Percentiles rank a stretch among this genome's conserved stretches.
Conservation (phyloP, 2,329 filamentous ascomycete genomes). For the Parastagonospora avenae region DNA sequence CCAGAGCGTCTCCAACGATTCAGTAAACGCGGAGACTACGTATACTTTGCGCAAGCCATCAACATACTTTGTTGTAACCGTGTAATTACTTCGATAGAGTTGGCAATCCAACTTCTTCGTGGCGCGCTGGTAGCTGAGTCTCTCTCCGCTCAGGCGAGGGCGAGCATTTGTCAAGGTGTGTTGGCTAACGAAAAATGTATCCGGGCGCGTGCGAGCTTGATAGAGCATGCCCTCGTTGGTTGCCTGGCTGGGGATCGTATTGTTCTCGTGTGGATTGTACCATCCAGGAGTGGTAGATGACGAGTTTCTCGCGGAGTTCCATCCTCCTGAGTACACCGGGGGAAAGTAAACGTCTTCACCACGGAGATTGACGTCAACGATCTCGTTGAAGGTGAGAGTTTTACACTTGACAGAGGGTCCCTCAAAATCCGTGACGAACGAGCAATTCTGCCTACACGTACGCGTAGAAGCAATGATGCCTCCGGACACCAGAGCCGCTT, state of each 20-base stretch:
- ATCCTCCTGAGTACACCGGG: neutral
- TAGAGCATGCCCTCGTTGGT: neutral
- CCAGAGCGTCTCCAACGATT: neutral
- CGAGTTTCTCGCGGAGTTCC: neutral
- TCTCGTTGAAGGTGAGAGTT: neutral
- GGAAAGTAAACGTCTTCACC: neutral
- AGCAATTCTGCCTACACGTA: constrained; percentile 5
- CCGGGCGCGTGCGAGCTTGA: neutral
- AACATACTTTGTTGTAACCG: neutral
- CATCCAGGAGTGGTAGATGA: neutral
- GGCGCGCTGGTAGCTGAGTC: neutral
- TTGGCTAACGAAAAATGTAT: neutral
- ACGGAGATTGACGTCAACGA: neutral
- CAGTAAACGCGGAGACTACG: neutral
- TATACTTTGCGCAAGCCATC: neutral
- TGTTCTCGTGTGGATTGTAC: neutral
- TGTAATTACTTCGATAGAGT: neutral
- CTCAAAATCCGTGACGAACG: constrained; percentile 1
- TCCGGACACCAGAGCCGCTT: constrained; percentile 1
- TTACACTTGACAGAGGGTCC: constrained; percentile 2
- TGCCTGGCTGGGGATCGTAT: neutral
- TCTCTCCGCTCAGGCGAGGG: neutral
- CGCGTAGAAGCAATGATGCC: neutral
- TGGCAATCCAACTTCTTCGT: neutral
- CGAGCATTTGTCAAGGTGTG: neutral